phyloP scores from a whole-genome alignment of 108 stramenopile genomes.

The Aureococcus anophagefferens region DNA sequence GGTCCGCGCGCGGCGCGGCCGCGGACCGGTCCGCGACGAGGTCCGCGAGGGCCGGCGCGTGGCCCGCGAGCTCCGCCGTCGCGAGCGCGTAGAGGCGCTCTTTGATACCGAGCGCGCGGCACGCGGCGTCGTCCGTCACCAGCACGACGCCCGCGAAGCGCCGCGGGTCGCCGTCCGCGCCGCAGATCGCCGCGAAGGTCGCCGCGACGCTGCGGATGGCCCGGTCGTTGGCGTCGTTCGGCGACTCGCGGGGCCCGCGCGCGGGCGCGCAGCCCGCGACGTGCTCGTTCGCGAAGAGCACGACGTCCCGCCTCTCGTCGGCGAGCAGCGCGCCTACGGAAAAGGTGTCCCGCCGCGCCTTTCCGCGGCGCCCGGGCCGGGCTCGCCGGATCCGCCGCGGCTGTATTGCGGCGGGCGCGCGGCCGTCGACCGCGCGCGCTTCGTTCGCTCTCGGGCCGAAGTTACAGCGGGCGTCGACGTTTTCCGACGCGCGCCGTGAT shows the following conservation, averaged over 20 bases:
- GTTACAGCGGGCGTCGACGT: background rate
- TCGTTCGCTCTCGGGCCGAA: conserved; percentile 33
- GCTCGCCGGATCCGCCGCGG: too few relatives aligned
- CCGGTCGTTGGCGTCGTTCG: conserved; percentile 51
- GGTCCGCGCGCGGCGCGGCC: background rate
- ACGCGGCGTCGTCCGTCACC: conserved; percentile 42
- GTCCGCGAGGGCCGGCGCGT: conserved; percentile 28
- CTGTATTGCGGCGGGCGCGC: too few relatives aligned
- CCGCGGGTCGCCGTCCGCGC: too few relatives aligned
- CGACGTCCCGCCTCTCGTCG: too few relatives aligned
- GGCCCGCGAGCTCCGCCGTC: conserved; percentile 8
- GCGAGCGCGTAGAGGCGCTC: conserved; percentile 32
- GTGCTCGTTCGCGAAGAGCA: too few relatives aligned
- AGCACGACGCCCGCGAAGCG: conserved; percentile 18
- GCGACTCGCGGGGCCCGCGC: conserved; percentile 22
- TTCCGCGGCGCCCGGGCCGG: too few relatives aligned
- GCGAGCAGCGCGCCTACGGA: too few relatives aligned
- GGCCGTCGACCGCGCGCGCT: too few relatives aligned
- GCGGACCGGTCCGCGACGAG: conserved; percentile 26
- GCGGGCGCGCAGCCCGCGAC: too few relatives aligned
- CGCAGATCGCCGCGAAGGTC: background rate
- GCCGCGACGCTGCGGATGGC: conserved; percentile 34
- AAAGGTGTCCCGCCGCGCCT: too few relatives aligned
- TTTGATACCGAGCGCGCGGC: conserved; percentile 14
- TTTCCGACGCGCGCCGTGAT: too few relatives aligned